These are phyloP conservation scores for Metschnikowia henanensis DNA, from an alignment of 805 yeast species.

Conservation along the genomic window DNA sequence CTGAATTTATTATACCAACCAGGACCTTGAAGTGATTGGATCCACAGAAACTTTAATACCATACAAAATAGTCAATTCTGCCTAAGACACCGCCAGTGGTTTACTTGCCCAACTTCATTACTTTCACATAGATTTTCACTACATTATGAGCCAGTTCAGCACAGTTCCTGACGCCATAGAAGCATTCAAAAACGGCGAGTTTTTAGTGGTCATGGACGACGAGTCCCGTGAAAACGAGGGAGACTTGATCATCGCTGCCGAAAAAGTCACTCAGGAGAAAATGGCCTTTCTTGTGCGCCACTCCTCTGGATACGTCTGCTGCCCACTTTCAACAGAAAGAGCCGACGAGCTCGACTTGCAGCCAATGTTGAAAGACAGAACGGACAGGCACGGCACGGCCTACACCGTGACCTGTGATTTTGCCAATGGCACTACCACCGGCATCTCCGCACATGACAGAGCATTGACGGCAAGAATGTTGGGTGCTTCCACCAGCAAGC, in stretches of 20 bases:
- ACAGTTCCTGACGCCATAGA: constrained; percentile 70
- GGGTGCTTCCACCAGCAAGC: constrained; percentile 57
- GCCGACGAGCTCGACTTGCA: constrained; percentile 85
- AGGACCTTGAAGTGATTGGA: too few relatives aligned
- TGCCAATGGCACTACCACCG: constrained; percentile 91
- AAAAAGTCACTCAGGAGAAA: constrained; percentile 69
- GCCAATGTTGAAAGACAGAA: constrained; percentile 58
- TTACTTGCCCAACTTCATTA: not conserved
- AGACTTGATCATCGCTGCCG: constrained; percentile 93
- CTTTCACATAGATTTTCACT: not conserved
- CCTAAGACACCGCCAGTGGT: not conserved
- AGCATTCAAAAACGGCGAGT: constrained; percentile 70
- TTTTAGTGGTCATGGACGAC: constrained; percentile 95
- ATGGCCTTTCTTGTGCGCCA: constrained; percentile 94
- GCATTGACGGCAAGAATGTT: constrained; percentile 75
- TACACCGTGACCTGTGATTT: constrained; percentile 91
- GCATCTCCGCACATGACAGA: constrained; percentile 93
- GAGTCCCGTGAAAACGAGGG: constrained; percentile 97
- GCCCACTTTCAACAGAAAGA: constrained; percentile 71
- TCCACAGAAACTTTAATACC: too few relatives aligned
- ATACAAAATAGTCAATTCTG: too few relatives aligned
- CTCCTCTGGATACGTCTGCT: constrained; percentile 92
- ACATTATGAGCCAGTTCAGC: constrained; percentile 35
- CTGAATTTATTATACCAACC: too few relatives aligned
- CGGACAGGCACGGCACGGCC: constrained; percentile 94